Conservation (phyloP, 768 basidiomycete species). For the Tylopilus subfusipes region DNA sequence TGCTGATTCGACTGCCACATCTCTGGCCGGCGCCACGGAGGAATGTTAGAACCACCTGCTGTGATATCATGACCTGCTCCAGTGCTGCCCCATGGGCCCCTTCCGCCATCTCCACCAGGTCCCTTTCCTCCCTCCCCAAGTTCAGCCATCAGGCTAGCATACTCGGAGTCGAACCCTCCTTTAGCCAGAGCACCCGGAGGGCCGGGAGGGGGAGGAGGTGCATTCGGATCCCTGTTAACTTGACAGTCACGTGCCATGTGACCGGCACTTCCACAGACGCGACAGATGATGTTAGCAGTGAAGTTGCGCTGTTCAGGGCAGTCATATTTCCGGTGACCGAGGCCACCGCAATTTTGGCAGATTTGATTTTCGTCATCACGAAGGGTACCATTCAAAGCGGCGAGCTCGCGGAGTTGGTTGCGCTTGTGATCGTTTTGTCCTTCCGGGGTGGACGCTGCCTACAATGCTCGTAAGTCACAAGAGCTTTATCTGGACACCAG, state of each 20-base stretch:
- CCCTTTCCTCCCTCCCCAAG: conserved; percentile 79
- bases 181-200: conserved; percentile 43
- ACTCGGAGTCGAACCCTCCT: conserved; percentile 95
- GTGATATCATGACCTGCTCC: conserved; percentile 57
- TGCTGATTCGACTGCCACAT: conserved; percentile 69
- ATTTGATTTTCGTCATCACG: conserved; percentile 99
- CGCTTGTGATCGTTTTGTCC: conserved; percentile 99
- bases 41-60: conserved; percentile 69
- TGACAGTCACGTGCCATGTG: conserved; percentile 99
- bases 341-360: conserved; percentile 93
- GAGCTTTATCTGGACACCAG: neutral
- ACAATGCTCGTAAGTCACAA: neutral
- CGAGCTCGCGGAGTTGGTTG: conserved; percentile 96
- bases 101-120: conserved; percentile 49
- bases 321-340: conserved; percentile 98
- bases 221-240: conserved; percentile 86
- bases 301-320: conserved; percentile 98
- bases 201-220: conserved; percentile 45
- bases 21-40: conserved; percentile 90
- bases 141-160: conserved; percentile 96
- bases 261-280: conserved; percentile 95
- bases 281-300: conserved; percentile 99
- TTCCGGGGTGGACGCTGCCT: conserved; percentile 99
- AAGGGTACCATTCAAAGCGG: conserved; percentile 95
- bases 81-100: conserved; percentile 61